Evolutionary conservation across 345 rosid genomes (phyloP).

Genomic region (Aurinia saxatilis): DNA sequence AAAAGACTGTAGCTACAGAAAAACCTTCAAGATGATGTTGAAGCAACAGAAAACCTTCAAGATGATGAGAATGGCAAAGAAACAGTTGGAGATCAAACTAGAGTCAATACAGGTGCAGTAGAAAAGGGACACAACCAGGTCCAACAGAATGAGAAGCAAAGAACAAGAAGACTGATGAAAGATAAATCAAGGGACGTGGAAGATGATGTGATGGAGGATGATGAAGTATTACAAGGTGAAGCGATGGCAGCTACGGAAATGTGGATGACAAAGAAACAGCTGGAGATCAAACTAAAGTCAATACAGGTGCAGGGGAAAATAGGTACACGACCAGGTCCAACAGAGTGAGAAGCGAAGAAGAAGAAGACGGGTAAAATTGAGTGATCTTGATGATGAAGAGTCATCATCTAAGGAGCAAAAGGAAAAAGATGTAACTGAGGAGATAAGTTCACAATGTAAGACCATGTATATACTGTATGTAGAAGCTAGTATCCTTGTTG

Average conservation of each 20-base stretch:
- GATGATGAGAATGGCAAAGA: too few species aligned
- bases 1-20: too few species aligned
- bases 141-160: too few species aligned
- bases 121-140: too few species aligned
- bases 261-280: constrained; percentile 13
- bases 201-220: neutral
- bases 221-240: constrained; percentile 2
- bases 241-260: constrained; percentile 3
- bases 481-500: too few species aligned
- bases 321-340: neutral
- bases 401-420: constrained; percentile 20
- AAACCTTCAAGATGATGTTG: too few species aligned
- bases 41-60: too few species aligned
- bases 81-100: too few species aligned
- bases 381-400: neutral
- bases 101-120: too few species aligned
- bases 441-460: neutral
- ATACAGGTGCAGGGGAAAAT: neutral
- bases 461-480: too few species aligned
- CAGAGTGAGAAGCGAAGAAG: neutral
- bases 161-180: too few species aligned
- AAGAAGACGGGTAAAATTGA: neutral
- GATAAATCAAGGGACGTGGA: too few species aligned
- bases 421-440: constrained; percentile 2
- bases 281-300: constrained; percentile 4